These are phyloP conservation scores for Dalbergia cochinchinensis DNA, from an alignment of 306 rosid species.

Conservation along the genomic window DNA sequence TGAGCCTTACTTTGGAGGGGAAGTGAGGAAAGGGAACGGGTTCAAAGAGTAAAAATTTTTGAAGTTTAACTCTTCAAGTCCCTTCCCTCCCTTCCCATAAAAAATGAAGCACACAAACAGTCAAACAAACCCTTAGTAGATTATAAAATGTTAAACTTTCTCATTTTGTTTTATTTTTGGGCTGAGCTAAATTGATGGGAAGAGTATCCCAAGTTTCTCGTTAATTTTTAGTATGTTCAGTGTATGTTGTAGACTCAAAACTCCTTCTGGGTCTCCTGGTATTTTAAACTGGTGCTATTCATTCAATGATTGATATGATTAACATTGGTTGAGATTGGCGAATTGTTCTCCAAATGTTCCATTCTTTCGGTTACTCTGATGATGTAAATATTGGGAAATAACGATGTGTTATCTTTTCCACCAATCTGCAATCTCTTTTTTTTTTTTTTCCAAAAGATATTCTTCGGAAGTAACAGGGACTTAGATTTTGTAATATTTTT, in stretches of 20 bases:
- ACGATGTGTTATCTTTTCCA: not conserved
- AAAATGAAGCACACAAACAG: too few species aligned
- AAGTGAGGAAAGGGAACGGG: too few species aligned
- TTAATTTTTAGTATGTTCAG: not conserved
- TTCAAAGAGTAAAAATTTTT: too few species aligned
- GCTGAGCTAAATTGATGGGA: not conserved
- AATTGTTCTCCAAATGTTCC: slow-evolving; percentile 2
- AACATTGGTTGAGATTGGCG: not conserved
- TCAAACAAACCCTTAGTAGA: not conserved
- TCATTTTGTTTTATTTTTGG: not conserved
- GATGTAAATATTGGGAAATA: not conserved
- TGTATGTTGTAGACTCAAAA: not conserved
- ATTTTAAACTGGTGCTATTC: not conserved
- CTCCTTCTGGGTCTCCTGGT: slow-evolving; percentile 14
- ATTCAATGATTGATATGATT: slow-evolving; percentile 4
- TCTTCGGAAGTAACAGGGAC: not conserved
- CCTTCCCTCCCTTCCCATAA: too few species aligned
- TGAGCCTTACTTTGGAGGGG: too few species aligned
- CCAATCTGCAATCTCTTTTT: slow-evolving; percentile 3
- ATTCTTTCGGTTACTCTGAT: slow-evolving; percentile 14
- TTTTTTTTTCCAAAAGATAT: not conserved
- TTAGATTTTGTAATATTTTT: not conserved
- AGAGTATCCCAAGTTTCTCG: not conserved
- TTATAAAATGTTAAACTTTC: not conserved
- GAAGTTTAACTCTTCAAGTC: too few species aligned